Conservation (phyloP, 1,139 yeast genomes). For the Maudiozyma humilis region DNA sequence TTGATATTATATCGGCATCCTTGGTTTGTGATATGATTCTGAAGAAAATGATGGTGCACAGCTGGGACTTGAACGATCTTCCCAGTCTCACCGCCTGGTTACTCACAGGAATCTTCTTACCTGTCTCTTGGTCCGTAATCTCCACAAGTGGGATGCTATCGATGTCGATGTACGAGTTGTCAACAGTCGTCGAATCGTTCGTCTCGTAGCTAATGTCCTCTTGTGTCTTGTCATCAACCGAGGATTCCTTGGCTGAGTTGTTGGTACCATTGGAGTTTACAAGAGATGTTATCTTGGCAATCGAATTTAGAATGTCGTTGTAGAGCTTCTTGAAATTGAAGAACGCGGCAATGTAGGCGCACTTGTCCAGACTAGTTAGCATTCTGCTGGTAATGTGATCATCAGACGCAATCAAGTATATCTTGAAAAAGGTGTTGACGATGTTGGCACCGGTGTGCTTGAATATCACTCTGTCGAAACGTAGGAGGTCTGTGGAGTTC, state of each 20-base stretch:
- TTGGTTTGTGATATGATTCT: conserved; percentile 59
- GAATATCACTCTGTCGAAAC: conserved; percentile 66
- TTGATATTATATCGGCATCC: conserved; percentile 22
- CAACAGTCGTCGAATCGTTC: not conserved
- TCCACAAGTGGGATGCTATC: conserved; percentile 34
- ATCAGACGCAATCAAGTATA: conserved; percentile 82
- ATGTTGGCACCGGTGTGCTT: conserved; percentile 52
- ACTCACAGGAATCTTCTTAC: conserved; percentile 61
- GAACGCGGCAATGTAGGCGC: conserved; percentile 65
- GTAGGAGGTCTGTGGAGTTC: conserved; percentile 30
- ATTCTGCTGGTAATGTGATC: conserved; percentile 83
- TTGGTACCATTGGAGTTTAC: not conserved
- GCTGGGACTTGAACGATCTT: conserved; percentile 82
- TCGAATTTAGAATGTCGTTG: conserved; percentile 55
- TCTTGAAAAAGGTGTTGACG: conserved; percentile 60
- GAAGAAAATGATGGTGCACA: conserved; percentile 78
- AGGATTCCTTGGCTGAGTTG: not conserved
- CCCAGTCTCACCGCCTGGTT: conserved; percentile 81
- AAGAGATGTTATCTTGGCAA: conserved; percentile 58
- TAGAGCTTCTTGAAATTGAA: conserved; percentile 51
- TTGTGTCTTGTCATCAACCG: not conserved
- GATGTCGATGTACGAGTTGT: conserved; percentile 9
- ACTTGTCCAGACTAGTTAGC: conserved; percentile 78
- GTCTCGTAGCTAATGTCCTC: not conserved
- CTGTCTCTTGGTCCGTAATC: conserved; percentile 40